Base-by-base conservation (phyloP, 805 yeast genomes). In the Myxozyma sirexii region DNA sequence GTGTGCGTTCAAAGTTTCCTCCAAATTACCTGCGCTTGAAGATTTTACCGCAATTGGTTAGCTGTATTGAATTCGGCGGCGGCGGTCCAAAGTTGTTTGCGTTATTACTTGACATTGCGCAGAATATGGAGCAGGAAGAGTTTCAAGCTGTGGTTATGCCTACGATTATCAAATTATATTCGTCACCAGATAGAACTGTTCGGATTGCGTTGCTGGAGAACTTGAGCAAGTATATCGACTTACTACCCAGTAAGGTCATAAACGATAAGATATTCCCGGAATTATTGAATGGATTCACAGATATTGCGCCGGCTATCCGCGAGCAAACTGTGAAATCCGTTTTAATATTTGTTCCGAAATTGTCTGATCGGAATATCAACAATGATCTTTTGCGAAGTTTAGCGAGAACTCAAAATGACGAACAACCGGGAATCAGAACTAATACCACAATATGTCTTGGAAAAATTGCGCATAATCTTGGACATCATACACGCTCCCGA, bases 371-470 rank as follows among this genome's bases (percentile, higher is more conserved):
- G 56, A 96, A 88, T 71, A 77, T 92, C 50, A 93, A 93, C 71
- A 91, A 91, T 68, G 98, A 94, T 50, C 75, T 93, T 23, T 75
- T 93, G 56, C 81, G 96, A 65, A 80, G 83, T 56, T 76, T 93
- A 56, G 98, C 98, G 0, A 88, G 85, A 67, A 80, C 90, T 8
- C 96, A 90, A 70, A 82, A 79, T 72, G 97, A 90, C 70, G 84
- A 83, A 3, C 83, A 82, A 51, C 86, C 93, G 1, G 87, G 87
- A 10, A 86, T 90, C 31, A 75, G 97, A 66, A 87, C 90, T 2
- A 87, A 87, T 68, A 88, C 96, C 0, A 82, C 90, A 15, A 78
- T 87, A 21, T 79, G 88, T 44, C 79, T 90, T 35, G 84, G 87
- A 42, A 82, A 83, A 56, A 83, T 90, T 46, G 85, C 94, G 0